phyloP scores from a whole-genome alignment of 441 rosid genomes.

The Daphne laureola region DNA sequence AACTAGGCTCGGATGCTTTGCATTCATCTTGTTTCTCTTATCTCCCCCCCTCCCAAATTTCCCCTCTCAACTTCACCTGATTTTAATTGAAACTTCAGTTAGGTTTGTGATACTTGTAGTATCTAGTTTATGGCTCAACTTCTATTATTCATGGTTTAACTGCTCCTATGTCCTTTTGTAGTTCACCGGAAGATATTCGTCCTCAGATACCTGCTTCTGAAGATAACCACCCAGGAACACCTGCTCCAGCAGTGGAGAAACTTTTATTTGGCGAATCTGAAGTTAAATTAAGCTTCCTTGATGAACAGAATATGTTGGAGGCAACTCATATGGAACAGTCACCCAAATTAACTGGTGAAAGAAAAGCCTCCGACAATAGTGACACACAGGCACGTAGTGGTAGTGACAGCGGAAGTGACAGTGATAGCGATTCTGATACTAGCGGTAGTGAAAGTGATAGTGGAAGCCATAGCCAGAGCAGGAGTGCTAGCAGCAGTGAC shows the following conservation, averaged over 20 bases:
- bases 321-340: conserved; percentile 47
- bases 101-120: background rate
- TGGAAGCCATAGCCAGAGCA: conserved; percentile 44
- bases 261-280: conserved; percentile 24
- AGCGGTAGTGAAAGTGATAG: conserved; percentile 67
- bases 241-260: conserved; percentile 49
- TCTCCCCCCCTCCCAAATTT: too few species aligned
- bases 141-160: too few species aligned
- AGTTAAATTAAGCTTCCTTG: conserved; percentile 28
- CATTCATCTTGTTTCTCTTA: too few species aligned
- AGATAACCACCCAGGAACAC: conserved; percentile 30
- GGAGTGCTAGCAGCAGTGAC: conserved; percentile 79
- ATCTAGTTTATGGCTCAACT: too few species aligned
- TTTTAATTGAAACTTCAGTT: too few species aligned
- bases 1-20: too few species aligned
- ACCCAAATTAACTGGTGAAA: conserved; percentile 54
- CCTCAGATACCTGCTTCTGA: conserved; percentile 39
- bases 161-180: conserved; percentile 22
- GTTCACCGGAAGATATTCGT: conserved; percentile 68
- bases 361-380: conserved; percentile 53
- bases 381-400: conserved; percentile 70
- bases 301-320: conserved; percentile 32
- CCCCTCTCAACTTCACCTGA: background rate
- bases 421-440: conserved; percentile 65
- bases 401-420: conserved; percentile 79